A percentile compares a stretch with the other conserved stretches of the same genome.
phyloP scores from a whole-genome alignment of 176 grass and related monocot species.

The barley (Hordeum vulgare) region DNA sequence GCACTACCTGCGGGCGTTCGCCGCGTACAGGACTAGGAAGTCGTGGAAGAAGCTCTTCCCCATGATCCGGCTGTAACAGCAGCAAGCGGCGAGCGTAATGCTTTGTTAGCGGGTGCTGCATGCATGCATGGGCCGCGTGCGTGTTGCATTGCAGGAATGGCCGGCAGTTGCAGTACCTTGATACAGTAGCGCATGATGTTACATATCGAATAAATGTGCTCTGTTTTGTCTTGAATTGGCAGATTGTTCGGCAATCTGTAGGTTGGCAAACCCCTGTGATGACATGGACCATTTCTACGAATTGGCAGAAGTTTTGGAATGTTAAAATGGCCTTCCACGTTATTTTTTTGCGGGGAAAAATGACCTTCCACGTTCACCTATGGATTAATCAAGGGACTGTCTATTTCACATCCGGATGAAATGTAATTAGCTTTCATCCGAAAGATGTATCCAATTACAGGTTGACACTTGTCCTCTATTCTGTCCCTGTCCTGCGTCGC shows the following conservation, averaged over 20 bases:
- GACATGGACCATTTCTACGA: too few species aligned
- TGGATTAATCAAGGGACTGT: too few species aligned
- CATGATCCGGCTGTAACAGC: conserved; percentile 28
- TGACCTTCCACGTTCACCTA: too few species aligned
- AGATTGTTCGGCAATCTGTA: background rate
- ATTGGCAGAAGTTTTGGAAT: too few species aligned
- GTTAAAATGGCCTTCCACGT: too few species aligned
- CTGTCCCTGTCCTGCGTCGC: too few species aligned
- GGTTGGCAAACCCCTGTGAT: background rate
- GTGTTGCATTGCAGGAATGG: background rate
- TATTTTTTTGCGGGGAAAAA: too few species aligned
- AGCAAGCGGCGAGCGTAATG: background rate
- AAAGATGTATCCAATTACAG: too few species aligned
- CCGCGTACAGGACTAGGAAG: conserved; percentile 41
- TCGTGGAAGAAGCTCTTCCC: conserved; percentile 94
- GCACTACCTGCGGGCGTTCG: conserved; percentile 47
- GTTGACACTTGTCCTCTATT: too few species aligned
- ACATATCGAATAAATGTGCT: conserved; percentile 26
- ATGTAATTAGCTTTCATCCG: too few species aligned
- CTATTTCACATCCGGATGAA: too few species aligned
- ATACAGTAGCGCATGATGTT: conserved; percentile 13
- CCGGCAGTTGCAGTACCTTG: background rate
- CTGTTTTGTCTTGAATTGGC: background rate
- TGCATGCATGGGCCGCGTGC: background rate
- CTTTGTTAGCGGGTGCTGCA: background rate